These are phyloP conservation scores for Suillus discolor DNA, from an alignment of 768 basidiomycete genomes.

Conservation along the genomic window DNA sequence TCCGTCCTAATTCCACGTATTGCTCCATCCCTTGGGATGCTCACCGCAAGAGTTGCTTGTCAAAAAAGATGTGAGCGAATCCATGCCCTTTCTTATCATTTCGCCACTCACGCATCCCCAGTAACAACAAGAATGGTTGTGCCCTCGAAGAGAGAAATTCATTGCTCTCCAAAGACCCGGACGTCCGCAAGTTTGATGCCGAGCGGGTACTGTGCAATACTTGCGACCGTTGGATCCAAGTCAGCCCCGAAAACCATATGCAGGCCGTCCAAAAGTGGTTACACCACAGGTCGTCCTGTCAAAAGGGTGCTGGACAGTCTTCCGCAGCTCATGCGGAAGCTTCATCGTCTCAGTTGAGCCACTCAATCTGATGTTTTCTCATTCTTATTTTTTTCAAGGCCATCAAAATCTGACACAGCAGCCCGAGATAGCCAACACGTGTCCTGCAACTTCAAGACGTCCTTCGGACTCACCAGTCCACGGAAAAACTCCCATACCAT, in stretches of 20 bases:
- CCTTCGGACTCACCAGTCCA: not conserved
- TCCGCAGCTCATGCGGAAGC: slow-evolving; percentile 21
- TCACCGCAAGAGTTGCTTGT: slow-evolving; percentile 79
- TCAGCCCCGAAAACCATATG: slow-evolving; percentile 61
- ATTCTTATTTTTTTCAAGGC: not conserved
- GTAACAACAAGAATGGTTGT: slow-evolving; percentile 51
- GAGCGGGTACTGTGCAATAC: slow-evolving; percentile 70
- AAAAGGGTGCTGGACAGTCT: slow-evolving; percentile 31
- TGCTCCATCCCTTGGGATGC: slow-evolving; percentile 91
- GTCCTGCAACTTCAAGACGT: not conserved
- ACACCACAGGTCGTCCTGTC: slow-evolving; percentile 60
- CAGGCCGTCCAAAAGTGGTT: slow-evolving; percentile 68
- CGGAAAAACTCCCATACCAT: slow-evolving; percentile 16
- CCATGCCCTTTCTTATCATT: slow-evolving; percentile 9
- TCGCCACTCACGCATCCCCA: slow-evolving; percentile 15
- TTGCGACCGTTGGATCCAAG: slow-evolving; percentile 69
- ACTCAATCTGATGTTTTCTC: not conserved
- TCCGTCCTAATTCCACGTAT: slow-evolving; percentile 85
- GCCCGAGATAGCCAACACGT: not conserved
- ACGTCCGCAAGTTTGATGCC: slow-evolving; percentile 74
- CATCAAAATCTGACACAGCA: not conserved
- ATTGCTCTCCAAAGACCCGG: slow-evolving; percentile 62
- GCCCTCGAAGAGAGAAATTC: slow-evolving; percentile 63
- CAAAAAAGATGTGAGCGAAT: slow-evolving; percentile 67
- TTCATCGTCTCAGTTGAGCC: slow-evolving; percentile 18